A percentile compares a stretch with the other conserved stretches of the same genome.
Evolutionary conservation across 148 eudicot species (phyloP).

Genomic region (Rhododendron mucronatum): DNA sequence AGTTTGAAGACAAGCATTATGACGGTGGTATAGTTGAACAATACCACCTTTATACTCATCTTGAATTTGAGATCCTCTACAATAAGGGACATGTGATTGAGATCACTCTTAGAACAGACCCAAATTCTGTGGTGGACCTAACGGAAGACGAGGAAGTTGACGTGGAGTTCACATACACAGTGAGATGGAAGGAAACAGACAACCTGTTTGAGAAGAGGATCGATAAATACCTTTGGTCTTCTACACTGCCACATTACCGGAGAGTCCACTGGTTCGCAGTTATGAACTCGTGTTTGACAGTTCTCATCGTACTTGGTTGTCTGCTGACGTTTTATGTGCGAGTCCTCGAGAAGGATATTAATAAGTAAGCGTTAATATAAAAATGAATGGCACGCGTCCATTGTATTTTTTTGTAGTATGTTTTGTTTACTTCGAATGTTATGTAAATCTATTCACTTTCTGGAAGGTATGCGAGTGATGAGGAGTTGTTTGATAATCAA

Average conservation of each 20-base stretch:
- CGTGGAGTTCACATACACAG: conserved; percentile 22
- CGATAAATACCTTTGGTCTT: background rate
- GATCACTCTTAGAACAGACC: background rate
- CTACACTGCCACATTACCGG: background rate
- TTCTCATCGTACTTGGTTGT: conserved; percentile 6
- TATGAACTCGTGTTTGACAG: conserved; percentile 5
- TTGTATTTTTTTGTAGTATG: background rate
- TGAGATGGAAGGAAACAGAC: conserved; percentile 13
- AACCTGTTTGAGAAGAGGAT: conserved; percentile 16
- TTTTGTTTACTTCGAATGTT: background rate
- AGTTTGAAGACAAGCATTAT: background rate
- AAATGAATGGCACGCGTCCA: background rate
- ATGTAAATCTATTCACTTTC: background rate
- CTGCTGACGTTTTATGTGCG: conserved; percentile 8
- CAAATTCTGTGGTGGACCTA: background rate
- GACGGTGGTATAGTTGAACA: background rate
- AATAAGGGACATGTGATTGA: conserved; percentile 24
- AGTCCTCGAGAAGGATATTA: conserved; percentile 19
- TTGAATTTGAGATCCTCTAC: conserved; percentile 10
- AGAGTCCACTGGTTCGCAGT: background rate
- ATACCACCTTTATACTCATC: conserved; percentile 11
- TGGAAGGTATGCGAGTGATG: conserved; percentile 19
- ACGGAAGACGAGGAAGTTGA: conserved; percentile 24
- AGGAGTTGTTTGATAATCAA: conserved; percentile 16
- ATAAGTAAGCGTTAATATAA: conserved; percentile 1